Conservation (phyloP, 192 early-diverging fungal genomes). For the Entomortierella chlamydospora region DNA sequence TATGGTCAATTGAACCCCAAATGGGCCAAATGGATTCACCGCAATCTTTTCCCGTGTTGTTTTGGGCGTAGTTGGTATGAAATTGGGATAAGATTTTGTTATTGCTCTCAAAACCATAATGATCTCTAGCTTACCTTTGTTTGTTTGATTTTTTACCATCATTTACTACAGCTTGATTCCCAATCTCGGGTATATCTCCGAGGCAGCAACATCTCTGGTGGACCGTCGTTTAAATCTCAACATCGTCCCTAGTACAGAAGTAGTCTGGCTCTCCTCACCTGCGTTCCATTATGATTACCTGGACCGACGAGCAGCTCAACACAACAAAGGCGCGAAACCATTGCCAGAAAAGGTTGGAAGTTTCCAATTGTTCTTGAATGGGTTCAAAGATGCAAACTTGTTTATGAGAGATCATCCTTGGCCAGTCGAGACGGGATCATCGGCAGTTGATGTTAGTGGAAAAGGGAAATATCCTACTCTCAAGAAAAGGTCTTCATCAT, state of each 20-base stretch:
- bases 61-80: slow-evolving; percentile 84
- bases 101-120: background rate
- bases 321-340: slow-evolving; percentile 57
- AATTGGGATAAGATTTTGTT: background rate
- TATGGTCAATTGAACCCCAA: slow-evolving; percentile 80
- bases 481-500: too few species aligned
- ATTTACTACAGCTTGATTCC: slow-evolving; percentile 73
- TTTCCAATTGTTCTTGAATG: slow-evolving; percentile 87
- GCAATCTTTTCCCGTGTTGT: slow-evolving; percentile 87
- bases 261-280: slow-evolving; percentile 75
- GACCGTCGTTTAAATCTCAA: slow-evolving; percentile 80
- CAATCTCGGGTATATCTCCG: slow-evolving; percentile 89
- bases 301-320: slow-evolving; percentile 55
- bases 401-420: slow-evolving; percentile 81
- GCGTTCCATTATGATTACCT: slow-evolving; percentile 86
- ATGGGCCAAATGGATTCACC: slow-evolving; percentile 94
- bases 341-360: slow-evolving; percentile 84
- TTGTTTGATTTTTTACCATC: background rate
- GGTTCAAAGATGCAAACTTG: slow-evolving; percentile 84
- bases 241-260: slow-evolving; percentile 87
- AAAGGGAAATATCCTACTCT: slow-evolving; percentile 17
- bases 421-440: slow-evolving; percentile 20
- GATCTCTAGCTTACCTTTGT: background rate
- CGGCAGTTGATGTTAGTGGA: background rate
- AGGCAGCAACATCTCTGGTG: slow-evolving; percentile 86